Evolutionary conservation across 2,329 filamentous ascomycete species (phyloP).

Genomic region (Aspergillus sp.): DNA sequence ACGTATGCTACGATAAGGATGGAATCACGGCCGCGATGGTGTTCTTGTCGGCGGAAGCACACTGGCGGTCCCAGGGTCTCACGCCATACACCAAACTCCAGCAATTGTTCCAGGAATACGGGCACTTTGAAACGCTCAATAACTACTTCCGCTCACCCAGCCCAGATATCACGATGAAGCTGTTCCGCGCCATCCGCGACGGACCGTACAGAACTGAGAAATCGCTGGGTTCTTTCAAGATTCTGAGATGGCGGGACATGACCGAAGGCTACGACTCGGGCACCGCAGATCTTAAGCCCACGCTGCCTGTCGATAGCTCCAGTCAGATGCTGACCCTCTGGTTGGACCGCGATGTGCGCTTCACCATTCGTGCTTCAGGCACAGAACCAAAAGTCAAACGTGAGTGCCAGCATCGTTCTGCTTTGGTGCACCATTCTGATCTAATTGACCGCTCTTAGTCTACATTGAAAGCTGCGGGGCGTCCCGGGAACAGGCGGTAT

Average conservation of each 20-base stretch:
- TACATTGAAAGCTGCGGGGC: slow-evolving; percentile 42
- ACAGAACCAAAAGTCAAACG: slow-evolving; percentile 67
- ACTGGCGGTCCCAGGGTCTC: slow-evolving; percentile 51
- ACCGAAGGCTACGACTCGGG: slow-evolving; percentile 60
- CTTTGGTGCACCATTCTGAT: neutral
- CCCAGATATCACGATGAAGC: slow-evolving; percentile 48
- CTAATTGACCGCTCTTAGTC: slow-evolving; percentile 23
- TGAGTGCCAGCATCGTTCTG: slow-evolving; percentile 26
- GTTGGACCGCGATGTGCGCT: slow-evolving; percentile 53
- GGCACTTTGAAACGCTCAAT: slow-evolving; percentile 62
- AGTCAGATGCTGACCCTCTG: slow-evolving; percentile 65
- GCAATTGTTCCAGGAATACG: slow-evolving; percentile 55
- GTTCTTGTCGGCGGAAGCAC: slow-evolving; percentile 55
- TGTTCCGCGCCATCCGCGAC: slow-evolving; percentile 55
- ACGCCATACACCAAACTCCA: slow-evolving; percentile 58
- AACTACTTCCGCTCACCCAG: slow-evolving; percentile 61
- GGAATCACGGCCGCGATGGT: slow-evolving; percentile 59
- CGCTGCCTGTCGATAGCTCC: slow-evolving; percentile 54
- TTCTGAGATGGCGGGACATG: slow-evolving; percentile 60
- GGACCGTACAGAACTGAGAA: slow-evolving; percentile 42
- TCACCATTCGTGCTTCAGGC: slow-evolving; percentile 60
- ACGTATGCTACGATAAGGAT: slow-evolving; percentile 63
- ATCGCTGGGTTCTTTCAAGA: slow-evolving; percentile 50
- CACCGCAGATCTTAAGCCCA: slow-evolving; percentile 50
- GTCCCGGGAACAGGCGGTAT: slow-evolving; percentile 33